Percentiles rank a stretch among this genome's conserved stretches.
phyloP scores from a whole-genome alignment of 352 stramenopile genomes.

The Phytophthora tubulina region DNA sequence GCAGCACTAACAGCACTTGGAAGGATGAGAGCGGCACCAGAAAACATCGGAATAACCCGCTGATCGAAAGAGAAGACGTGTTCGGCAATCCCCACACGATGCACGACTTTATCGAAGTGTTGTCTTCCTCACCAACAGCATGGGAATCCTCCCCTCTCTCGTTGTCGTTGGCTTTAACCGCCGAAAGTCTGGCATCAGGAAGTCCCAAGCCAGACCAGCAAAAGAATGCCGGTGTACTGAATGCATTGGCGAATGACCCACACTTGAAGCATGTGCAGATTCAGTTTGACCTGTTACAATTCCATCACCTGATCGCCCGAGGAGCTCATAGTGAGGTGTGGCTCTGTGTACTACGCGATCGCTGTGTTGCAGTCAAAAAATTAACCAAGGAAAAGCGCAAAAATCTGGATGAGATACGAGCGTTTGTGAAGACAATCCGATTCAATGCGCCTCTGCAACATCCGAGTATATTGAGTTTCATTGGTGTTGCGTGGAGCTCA shows the following conservation, averaged over 20 bases:
- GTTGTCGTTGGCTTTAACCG: constrained; percentile 23
- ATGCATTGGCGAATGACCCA: constrained; percentile 37
- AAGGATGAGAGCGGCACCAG: neutral
- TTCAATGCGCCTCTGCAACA: constrained; percentile 47
- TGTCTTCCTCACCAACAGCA: constrained; percentile 12
- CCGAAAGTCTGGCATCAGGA: constrained; percentile 34
- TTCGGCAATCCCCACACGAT: constrained; percentile 24
- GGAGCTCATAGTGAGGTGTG: constrained; percentile 48
- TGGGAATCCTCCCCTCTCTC: constrained; percentile 26
- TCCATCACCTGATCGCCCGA: constrained; percentile 41
- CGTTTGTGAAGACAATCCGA: constrained; percentile 49
- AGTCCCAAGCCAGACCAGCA: constrained; percentile 16
- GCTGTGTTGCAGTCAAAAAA: constrained; percentile 54
- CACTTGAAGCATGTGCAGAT: constrained; percentile 36
- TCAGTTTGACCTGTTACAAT: constrained; percentile 50
- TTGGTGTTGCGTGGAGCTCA: constrained; percentile 56
- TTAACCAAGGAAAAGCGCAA: constrained; percentile 32
- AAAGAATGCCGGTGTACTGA: constrained; percentile 20
- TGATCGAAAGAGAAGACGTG: constrained; percentile 19
- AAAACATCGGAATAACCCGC: neutral
- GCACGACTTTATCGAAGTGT: constrained; percentile 23
- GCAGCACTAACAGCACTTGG: neutral
- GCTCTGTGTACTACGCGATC: constrained; percentile 39
- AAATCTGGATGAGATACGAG: constrained; percentile 37
- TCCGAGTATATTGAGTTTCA: constrained; percentile 48